phyloP scores from a whole-genome alignment of 2,329 filamentous ascomycete species.

The Leptographium radiaticola region DNA sequence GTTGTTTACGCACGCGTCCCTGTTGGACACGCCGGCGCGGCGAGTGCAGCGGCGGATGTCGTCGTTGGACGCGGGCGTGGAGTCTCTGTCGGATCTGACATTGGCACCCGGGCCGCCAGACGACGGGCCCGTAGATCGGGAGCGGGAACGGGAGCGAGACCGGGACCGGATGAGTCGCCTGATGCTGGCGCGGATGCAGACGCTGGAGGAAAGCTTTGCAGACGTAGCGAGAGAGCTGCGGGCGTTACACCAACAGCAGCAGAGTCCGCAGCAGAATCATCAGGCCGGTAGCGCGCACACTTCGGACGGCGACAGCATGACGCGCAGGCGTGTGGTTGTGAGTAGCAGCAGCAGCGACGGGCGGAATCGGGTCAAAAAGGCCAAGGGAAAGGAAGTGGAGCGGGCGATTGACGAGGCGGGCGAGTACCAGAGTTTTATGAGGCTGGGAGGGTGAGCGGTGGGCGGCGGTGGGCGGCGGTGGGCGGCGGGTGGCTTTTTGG shows the following conservation, averaged over 20 bases:
- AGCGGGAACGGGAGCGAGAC: slow-evolving; percentile 30
- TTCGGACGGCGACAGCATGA: not conserved
- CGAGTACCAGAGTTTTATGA: slow-evolving; percentile 15
- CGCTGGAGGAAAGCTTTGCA: slow-evolving; percentile 77
- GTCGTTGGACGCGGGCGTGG: slow-evolving; percentile 57
- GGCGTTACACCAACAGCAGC: slow-evolving; percentile 33
- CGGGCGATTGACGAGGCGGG: slow-evolving; percentile 16
- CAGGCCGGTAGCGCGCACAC: not conserved
- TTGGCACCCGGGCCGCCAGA: slow-evolving; percentile 33
- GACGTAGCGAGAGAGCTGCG: slow-evolving; percentile 77
- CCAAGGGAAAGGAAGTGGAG: slow-evolving; percentile 35
- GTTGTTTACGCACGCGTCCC: slow-evolving; percentile 17
- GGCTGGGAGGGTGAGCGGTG: not conserved
- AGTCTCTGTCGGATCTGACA: slow-evolving; percentile 48
- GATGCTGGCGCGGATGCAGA: slow-evolving; percentile 83
- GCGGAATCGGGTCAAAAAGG: slow-evolving; percentile 21
- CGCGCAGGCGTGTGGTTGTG: not conserved
- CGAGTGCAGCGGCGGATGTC: slow-evolving; percentile 33
- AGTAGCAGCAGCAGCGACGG: slow-evolving; percentile 20
- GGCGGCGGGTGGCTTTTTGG: not conserved
- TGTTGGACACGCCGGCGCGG: slow-evolving; percentile 32
- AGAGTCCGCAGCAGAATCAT: not conserved
- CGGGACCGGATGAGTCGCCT: slow-evolving; percentile 64
- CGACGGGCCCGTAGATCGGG: not conserved
- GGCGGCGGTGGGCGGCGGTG: no score